phyloP scores from a whole-genome alignment of 257 asterid species.

The Cruciata laevipes region DNA sequence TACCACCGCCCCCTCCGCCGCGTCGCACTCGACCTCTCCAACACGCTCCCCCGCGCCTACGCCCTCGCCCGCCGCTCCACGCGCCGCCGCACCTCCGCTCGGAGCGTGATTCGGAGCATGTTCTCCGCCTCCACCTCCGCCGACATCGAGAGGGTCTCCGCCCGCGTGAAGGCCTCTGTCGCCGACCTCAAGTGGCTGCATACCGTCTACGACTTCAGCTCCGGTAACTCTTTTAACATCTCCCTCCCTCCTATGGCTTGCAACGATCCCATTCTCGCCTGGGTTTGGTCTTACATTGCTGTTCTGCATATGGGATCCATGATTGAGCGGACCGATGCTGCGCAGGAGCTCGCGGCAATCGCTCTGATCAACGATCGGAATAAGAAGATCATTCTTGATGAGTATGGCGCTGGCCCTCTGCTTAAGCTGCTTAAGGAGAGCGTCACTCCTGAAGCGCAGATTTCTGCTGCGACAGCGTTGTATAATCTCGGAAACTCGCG shows the following conservation, averaged over 20 bases:
- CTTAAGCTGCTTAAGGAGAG: slow-evolving; percentile 46
- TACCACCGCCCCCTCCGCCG: slow-evolving; percentile 69
- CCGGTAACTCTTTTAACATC: slow-evolving; percentile 19
- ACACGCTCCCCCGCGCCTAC: slow-evolving; percentile 39
- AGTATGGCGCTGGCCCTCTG: slow-evolving; percentile 48
- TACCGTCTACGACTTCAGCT: slow-evolving; percentile 28
- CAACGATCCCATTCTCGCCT: slow-evolving; percentile 46
- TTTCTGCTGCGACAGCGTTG: slow-evolving; percentile 40
- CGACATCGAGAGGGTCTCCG: slow-evolving; percentile 36
- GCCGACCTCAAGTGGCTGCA: slow-evolving; percentile 51
- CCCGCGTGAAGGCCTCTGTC: slow-evolving; percentile 31
- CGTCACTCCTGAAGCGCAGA: slow-evolving; percentile 32
- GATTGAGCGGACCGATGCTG: slow-evolving; percentile 37
- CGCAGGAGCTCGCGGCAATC: slow-evolving; percentile 27
- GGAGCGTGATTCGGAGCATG: slow-evolving; percentile 44
- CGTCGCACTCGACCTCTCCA: slow-evolving; percentile 32
- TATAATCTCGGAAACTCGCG: slow-evolving; percentile 36
- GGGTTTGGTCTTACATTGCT: slow-evolving; percentile 51
- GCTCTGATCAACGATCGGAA: slow-evolving; percentile 30
- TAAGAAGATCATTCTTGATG: slow-evolving; percentile 37
- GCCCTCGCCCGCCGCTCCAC: slow-evolving; percentile 41
- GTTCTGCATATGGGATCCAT: slow-evolving; percentile 34
- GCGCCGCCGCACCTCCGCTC: slow-evolving; percentile 25
- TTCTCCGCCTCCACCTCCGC: slow-evolving; percentile 49
- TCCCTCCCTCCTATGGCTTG: slow-evolving; percentile 50